Percentiles rank a stretch among this genome's conserved stretches.
These are phyloP conservation scores for Lachancea mirantina DNA, from an alignment of 805 yeast species.

Conservation along the genomic window DNA sequence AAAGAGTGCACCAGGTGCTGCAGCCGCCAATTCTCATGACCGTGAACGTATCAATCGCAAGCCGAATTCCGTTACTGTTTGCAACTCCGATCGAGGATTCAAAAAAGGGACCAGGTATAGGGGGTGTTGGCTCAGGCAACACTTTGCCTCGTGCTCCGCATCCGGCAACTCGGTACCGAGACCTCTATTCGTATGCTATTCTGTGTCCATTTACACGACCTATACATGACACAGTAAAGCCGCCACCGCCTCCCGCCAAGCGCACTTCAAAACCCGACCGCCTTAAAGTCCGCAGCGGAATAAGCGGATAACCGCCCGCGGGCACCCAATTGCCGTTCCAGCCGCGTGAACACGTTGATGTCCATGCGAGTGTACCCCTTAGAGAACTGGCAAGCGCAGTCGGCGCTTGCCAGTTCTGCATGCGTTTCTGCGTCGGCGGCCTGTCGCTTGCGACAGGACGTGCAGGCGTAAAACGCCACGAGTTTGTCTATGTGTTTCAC, in stretches of 20 bases:
- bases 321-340: constrained; percentile 19
- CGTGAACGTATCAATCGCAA: no score
- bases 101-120: no score
- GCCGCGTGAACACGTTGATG: constrained; percentile 35
- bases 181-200: no score
- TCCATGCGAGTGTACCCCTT: constrained; percentile 64
- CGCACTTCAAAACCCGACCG: constrained; percentile 35
- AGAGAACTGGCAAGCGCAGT: constrained; percentile 42
- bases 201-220: neutral
- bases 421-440: constrained; percentile 6
- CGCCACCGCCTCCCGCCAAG: constrained; percentile 70
- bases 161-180: no score
- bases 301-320: constrained; percentile 11
- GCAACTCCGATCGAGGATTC: no score
- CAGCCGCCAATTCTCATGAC: no score
- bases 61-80: no score
- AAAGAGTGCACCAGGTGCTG: no score
- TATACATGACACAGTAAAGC: constrained; percentile 21
- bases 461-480: constrained; percentile 8
- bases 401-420: constrained; percentile 7
- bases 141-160: no score
- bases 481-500: constrained; percentile 31
- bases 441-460: constrained; percentile 2
- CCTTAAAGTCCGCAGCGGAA: constrained; percentile 12
- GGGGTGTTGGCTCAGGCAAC: no score